A percentile compares a stretch with the other conserved stretches of the same genome.
These are phyloP conservation scores for Phytophthora palmivora DNA, from an alignment of 352 stramenopile genomes.

Conservation along the genomic window DNA sequence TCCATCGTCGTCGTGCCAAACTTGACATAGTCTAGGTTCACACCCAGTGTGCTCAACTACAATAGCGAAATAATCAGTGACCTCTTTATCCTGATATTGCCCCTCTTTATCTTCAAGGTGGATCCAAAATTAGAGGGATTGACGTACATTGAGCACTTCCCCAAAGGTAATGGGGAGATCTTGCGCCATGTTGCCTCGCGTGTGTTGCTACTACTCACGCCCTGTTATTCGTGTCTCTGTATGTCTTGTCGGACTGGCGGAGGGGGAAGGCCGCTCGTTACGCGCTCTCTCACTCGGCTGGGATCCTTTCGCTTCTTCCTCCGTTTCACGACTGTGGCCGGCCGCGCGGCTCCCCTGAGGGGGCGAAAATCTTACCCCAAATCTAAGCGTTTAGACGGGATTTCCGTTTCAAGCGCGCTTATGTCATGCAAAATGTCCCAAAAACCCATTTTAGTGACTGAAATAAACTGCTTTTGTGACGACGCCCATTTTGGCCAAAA, in stretches of 20 bases:
- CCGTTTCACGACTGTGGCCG: slow-evolving; percentile 80
- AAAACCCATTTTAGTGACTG: neutral
- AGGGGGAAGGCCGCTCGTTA: slow-evolving; percentile 20
- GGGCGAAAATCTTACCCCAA: slow-evolving; percentile 26
- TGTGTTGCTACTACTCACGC: slow-evolving; percentile 15
- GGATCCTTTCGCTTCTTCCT: slow-evolving; percentile 53
- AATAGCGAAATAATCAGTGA: slow-evolving; percentile 12
- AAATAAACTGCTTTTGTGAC: too few species aligned
- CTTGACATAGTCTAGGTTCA: slow-evolving; percentile 93
- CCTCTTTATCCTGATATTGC: slow-evolving; percentile 8
- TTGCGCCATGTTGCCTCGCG: slow-evolving; percentile 68
- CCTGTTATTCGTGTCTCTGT: slow-evolving; percentile 19
- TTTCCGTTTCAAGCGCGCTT: slow-evolving; percentile 38
- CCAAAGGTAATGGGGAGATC: slow-evolving; percentile 91
- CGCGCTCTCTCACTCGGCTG: slow-evolving; percentile 23
- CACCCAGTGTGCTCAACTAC: slow-evolving; percentile 85
- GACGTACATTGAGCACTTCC: slow-evolving; percentile 91
- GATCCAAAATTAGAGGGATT: slow-evolving; percentile 19
- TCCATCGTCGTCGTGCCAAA: slow-evolving; percentile 97
- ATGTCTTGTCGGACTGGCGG: slow-evolving; percentile 34
- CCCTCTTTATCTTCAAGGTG: slow-evolving; percentile 17
- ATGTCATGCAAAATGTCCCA: neutral
- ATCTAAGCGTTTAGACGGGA: slow-evolving; percentile 29
- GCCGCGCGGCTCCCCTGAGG: slow-evolving; percentile 31
- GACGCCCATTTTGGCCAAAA: too few species aligned